Evolutionary conservation across 1,139 yeast genomes (phyloP), one percentile per base, ranked within the genome.

Genomic region (Sugiyamaella pinicola): DNA sequence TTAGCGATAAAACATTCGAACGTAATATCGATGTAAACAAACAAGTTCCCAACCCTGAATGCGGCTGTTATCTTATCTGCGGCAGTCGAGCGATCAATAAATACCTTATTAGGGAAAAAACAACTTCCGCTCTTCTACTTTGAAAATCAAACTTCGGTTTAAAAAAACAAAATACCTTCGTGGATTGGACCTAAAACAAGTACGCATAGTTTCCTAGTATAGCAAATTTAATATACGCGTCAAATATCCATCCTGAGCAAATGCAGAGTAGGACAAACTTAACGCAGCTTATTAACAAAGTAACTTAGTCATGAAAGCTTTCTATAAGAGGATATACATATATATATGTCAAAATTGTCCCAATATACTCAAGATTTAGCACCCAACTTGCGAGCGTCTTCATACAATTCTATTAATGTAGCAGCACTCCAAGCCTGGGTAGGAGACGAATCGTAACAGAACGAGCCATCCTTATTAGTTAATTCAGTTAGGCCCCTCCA

Each of bases 401-500:
- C 77, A 69, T 84, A 87, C 55, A 93, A 72, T 67, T 93, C 98
- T 49, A 93, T 72, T 56, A 93, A 72, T 63, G 96, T 87, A 2
- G 95, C 85, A 0, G 90, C 74, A 66, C 96, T 87, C 99, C 99
- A 93, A 0, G 98, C 98, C 69, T 93, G 99, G 0, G 97, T 84
- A 3, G 98, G 96, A 60, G 96, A 86, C 1, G 96, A 87, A 68
- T 93, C 99, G 13, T 69, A 64, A 69, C 98, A 93, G 10, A 83
- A 62, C 37, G 75, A 83, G 3, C 98, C 98, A 64, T 86, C 84
- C 69, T 87, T 88, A 67, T 93, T 90, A 5, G 98, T 90, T 65
- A 93, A 76, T 68, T 93, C 99, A 0, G 98, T 83, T 59, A 93
- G 73, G 0, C 99, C 99, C 0, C 95, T 89, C 98, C 98, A 93